phyloP scores from a whole-genome alignment of 495 filamentous ascomycete species.

The Neurospora sp. region DNA sequence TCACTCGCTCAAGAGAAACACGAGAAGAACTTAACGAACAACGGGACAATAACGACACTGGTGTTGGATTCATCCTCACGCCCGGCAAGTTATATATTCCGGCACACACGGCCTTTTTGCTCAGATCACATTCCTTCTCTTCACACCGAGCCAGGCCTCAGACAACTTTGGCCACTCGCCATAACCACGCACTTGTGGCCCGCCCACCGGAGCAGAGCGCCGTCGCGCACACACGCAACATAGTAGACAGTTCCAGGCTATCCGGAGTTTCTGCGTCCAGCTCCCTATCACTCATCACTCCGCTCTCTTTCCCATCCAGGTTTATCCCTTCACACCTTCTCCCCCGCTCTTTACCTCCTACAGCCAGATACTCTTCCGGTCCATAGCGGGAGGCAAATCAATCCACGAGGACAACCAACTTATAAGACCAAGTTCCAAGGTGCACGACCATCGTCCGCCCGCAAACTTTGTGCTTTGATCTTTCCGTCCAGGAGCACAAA shows the following conservation, averaged over 20 bases:
- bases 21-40: not conserved
- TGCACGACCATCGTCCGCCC: not conserved
- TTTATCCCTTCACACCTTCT: not conserved
- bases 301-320: not conserved
- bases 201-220: not conserved
- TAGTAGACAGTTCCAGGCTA: not conserved
- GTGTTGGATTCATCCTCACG: not conserved
- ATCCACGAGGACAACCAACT: not conserved
- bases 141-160: not conserved
- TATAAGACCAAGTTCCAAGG: not conserved
- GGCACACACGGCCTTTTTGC: not conserved
- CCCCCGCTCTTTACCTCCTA: not conserved
- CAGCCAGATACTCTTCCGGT: not conserved
- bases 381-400: not conserved
- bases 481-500: not conserved
- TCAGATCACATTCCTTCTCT: not conserved
- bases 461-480: constrained; percentile 1
- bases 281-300: not conserved
- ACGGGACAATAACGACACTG: not conserved
- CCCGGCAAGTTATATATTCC: not conserved
- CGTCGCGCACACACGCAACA: not conserved
- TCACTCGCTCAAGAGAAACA: not conserved
- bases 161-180: not conserved
- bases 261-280: not conserved
- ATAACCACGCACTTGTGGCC: not conserved